A percentile compares a stretch with the other conserved stretches of the same genome.
phyloP scores from a whole-genome alignment of 345 rosid species.

The Erucastrum elatum region DNA sequence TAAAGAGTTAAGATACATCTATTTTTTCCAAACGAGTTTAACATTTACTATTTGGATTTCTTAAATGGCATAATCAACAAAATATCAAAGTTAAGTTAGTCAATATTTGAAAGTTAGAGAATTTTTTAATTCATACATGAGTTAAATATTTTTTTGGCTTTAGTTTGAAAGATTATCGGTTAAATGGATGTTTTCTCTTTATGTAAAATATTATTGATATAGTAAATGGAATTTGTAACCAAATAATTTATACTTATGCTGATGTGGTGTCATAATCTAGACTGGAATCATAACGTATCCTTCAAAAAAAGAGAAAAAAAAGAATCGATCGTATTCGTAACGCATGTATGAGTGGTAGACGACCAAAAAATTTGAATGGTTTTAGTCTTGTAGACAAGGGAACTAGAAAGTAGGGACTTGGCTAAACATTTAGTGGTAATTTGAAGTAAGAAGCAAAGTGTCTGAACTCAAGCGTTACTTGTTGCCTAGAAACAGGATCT shows the following conservation, averaged over 20 bases:
- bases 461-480: constrained; percentile 24
- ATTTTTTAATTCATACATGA: no score
- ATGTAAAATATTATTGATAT: neutral
- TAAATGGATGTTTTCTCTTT: no score
- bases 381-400: neutral
- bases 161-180: no score
- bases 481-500: constrained; percentile 35
- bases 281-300: neutral
- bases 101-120: no score
- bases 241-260: neutral
- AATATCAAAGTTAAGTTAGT: no score
- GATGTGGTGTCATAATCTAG: neutral
- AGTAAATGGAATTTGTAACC: neutral
- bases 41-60: no score
- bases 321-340: neutral
- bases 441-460: constrained; percentile 38
- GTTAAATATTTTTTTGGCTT: no score
- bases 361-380: neutral
- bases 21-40: no score
- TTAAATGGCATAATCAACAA: no score
- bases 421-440: neutral
- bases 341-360: neutral
- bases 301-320: neutral
- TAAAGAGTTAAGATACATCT: no score
- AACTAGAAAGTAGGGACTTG: constrained; percentile 9